A percentile compares a stretch with the other conserved stretches of the same genome.
These are phyloP conservation scores for Arachis stenosperma DNA, from an alignment of 306 rosid species.

Conservation along the genomic window DNA sequence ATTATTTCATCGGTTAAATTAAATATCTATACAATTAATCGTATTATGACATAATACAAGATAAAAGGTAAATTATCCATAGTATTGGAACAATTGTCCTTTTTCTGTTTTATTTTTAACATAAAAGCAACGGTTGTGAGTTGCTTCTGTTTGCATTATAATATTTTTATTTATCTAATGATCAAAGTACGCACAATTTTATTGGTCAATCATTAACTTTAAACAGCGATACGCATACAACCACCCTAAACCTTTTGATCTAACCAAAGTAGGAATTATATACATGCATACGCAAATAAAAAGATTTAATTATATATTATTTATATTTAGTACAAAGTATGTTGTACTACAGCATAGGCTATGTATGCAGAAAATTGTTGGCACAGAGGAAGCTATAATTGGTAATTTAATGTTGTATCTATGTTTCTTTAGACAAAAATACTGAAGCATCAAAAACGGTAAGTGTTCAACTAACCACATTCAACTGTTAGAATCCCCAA, in stretches of 20 bases:
- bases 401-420: not conserved
- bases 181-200: conserved; percentile 2
- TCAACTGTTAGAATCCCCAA: conserved; percentile 13
- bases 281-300: not conserved
- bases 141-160: conserved; percentile 33
- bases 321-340: conserved; percentile 5
- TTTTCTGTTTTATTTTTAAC: no score
- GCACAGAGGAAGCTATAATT: conserved; percentile 15
- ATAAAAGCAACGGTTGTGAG: conserved; percentile 21
- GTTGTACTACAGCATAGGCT: not conserved
- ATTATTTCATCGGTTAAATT: no score
- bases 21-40: no score
- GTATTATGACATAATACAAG: no score
- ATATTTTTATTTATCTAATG: conserved; percentile 27
- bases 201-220: conserved; percentile 17
- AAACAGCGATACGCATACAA: not conserved
- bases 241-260: conserved; percentile 5
- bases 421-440: conserved; percentile 24
- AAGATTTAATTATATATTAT: not conserved
- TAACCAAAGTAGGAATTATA: not conserved
- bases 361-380: conserved; percentile 7
- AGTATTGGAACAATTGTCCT: no score
- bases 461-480: not conserved
- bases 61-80: no score
- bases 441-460: conserved; percentile 12